Conservation (phyloP, 1,284 basidiomycete genomes). For the Porodaedalea pini region DNA sequence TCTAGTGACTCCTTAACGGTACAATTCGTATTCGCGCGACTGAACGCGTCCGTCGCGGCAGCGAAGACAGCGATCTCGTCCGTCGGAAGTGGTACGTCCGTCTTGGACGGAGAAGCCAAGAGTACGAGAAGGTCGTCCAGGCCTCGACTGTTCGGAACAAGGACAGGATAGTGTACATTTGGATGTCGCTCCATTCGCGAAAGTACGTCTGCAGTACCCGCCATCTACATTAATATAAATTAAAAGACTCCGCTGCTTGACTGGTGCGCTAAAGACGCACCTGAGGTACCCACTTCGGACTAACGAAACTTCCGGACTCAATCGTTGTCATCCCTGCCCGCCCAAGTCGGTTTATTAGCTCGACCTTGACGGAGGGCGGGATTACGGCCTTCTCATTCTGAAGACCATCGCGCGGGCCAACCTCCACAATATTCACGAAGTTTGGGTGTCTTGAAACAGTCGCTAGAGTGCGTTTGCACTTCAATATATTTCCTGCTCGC, state of each 20-base stretch:
- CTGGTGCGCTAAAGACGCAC: constrained; percentile 38
- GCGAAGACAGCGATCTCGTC: constrained; percentile 91
- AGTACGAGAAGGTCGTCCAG: constrained; percentile 63
- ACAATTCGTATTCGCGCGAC: constrained; percentile 82
- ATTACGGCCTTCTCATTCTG: constrained; percentile 86
- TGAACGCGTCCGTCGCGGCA: constrained; percentile 85
- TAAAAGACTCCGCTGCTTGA: not conserved
- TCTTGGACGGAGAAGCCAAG: constrained; percentile 37
- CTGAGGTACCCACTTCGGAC: constrained; percentile 92
- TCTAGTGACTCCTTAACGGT: constrained; percentile 71
- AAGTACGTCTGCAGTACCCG: constrained; percentile 74
- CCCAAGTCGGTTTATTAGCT: constrained; percentile 76
- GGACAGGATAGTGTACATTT: constrained; percentile 72
- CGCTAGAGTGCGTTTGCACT: not conserved
- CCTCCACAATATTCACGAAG: constrained; percentile 79
- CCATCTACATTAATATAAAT: constrained; percentile 60
- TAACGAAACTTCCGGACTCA: constrained; percentile 91
- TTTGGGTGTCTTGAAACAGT: constrained; percentile 25
- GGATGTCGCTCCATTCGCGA: constrained; percentile 49
- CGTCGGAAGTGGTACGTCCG: constrained; percentile 41
- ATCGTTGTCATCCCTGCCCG: constrained; percentile 70
- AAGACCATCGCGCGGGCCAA: constrained; percentile 88
- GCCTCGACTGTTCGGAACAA: constrained; percentile 83
- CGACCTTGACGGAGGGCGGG: constrained; percentile 72
- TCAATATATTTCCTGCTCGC: not conserved